phyloP scores from a whole-genome alignment of 345 rosid genomes.

The Salix dunnii region DNA sequence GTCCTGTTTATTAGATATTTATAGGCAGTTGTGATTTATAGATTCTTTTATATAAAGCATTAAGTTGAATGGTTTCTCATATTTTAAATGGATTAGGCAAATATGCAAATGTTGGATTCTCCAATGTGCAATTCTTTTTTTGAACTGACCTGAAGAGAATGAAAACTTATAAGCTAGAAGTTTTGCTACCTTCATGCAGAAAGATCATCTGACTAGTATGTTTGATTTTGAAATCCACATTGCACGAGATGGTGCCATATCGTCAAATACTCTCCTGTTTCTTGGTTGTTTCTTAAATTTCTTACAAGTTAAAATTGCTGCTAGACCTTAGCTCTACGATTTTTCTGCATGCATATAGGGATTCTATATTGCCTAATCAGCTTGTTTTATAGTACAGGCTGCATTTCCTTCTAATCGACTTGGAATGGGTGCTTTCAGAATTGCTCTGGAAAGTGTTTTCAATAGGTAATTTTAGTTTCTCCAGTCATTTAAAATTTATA shows the following conservation, averaged over 20 bases:
- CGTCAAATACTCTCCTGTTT: background rate
- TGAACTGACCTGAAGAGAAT: background rate
- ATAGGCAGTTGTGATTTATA: background rate
- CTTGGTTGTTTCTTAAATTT: background rate
- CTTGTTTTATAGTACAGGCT: constrained; percentile 26
- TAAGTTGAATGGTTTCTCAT: background rate
- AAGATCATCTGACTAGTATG: background rate
- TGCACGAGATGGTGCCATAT: background rate
- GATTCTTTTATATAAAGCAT: background rate
- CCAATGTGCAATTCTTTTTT: background rate
- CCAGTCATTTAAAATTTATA: background rate
- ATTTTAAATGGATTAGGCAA: background rate
- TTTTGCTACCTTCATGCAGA: background rate
- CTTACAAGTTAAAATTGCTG: background rate
- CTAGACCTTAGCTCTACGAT: background rate
- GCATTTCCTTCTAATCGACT: constrained; percentile 42
- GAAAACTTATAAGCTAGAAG: background rate
- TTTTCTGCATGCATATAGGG: background rate
- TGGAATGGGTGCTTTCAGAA: constrained; percentile 52
- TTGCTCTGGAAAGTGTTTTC: constrained; percentile 43
- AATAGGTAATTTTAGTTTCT: constrained; percentile 31
- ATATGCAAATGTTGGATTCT: background rate
- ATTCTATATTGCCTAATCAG: constrained; percentile 1
- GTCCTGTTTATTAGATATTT: constrained; percentile 1
- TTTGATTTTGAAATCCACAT: background rate